These are phyloP conservation scores for Butyriboletus appendiculatus DNA, from an alignment of 1,284 basidiomycete species.

Conservation along the genomic window DNA sequence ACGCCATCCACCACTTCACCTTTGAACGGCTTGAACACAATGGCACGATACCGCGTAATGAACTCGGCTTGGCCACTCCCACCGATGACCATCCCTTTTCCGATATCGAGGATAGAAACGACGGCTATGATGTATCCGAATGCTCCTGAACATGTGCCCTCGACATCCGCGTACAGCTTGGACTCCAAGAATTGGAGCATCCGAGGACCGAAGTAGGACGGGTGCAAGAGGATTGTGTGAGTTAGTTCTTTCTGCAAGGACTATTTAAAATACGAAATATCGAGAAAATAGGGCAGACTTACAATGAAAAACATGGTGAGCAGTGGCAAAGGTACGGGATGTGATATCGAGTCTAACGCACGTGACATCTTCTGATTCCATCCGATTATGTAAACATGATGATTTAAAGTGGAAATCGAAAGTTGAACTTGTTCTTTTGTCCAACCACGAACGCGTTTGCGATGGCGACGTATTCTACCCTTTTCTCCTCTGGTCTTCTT, in stretches of 20 bases:
- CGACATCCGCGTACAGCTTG: slow-evolving; percentile 94
- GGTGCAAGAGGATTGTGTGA: slow-evolving; percentile 94
- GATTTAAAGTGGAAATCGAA: slow-evolving; percentile 17
- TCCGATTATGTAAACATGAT: slow-evolving; percentile 19
- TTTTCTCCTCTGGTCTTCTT: slow-evolving; percentile 63
- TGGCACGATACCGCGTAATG: slow-evolving; percentile 86
- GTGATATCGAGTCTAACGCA: neutral
- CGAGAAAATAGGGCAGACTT: slow-evolving; percentile 32
- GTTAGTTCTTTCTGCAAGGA: slow-evolving; percentile 83
- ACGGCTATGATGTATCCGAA: slow-evolving; percentile 99
- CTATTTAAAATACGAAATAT: neutral
- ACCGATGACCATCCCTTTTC: slow-evolving; percentile 88
- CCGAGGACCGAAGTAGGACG: slow-evolving; percentile 96
- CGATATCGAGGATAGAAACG: slow-evolving; percentile 86
- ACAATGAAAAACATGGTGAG: slow-evolving; percentile 76
- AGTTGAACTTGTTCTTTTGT: slow-evolving; percentile 16
- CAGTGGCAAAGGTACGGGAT: neutral
- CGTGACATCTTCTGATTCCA: slow-evolving; percentile 10
- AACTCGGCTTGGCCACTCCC: slow-evolving; percentile 96
- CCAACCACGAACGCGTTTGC: neutral
- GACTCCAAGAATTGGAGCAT: slow-evolving; percentile 92
- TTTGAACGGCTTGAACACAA: slow-evolving; percentile 98
- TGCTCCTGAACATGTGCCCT: slow-evolving; percentile 95
- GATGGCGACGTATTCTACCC: slow-evolving; percentile 55
- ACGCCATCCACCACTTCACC: slow-evolving; percentile 98